Base-by-base conservation (phyloP, 1,284 basidiomycete species). In the Prillingera fragicola region DNA sequence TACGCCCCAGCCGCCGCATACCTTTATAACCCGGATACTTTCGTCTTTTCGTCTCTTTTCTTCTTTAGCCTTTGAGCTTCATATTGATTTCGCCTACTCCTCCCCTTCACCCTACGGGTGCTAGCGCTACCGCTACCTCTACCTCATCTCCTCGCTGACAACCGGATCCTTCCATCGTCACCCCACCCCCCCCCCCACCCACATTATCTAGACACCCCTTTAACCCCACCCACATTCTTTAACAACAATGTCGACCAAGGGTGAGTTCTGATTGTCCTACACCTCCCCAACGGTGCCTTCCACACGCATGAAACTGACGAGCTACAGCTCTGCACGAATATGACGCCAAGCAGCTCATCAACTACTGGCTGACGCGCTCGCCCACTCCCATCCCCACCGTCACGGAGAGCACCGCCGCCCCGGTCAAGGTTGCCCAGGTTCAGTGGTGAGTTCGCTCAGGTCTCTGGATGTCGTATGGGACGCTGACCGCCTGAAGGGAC, bases 331-430 rank as follows among this genome's bases (percentile, higher is more conserved):
- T 91, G 75, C 83, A 85, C 69, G 87, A 91, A 77, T 91, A 87
- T 77, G 88, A 92, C 69, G 89, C 89, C 59, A 95, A 95, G 78
- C 84, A 92, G 59, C 78, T 94, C 54, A 78, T 94, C 38, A 86
- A 86, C 38, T 92, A 94, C 78, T 92, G 88, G 88, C 83, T 95
- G 55, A 81, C 85, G 70, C 82, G 87, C 54, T 85, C 87, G 22
- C 85, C 88, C 21, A 70, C 83, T 17, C 70, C 70, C 43, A 65
- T 70, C 59, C 58, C 69, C 37, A 66, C 62, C 57, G 60, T 62
- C 45, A 64, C 64, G 51, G 65, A 70, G 36, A 65, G 65, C 25
- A 67, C 67, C 23, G 62, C 66, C 40, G 65, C 65, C 18, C 65
- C 67, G 45, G 71, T 70, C 35, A 57, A 62, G 38, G 71, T 73